These are phyloP conservation scores for Vaccinium myrtillus DNA, from an alignment of 148 eudicot species.

Conservation along the genomic window DNA sequence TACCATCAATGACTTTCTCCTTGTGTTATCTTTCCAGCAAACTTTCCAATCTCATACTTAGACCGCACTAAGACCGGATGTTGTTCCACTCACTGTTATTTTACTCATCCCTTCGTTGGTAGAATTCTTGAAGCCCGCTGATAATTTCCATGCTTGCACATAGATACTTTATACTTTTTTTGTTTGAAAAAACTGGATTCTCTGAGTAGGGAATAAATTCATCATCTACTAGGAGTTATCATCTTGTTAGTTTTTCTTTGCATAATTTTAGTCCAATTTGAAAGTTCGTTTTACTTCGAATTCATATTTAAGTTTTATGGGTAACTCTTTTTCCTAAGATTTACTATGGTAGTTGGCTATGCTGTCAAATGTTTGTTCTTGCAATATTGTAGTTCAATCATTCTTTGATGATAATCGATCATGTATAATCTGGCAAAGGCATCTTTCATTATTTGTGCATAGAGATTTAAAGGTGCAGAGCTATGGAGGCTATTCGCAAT, in stretches of 20 bases:
- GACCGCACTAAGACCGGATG: background rate
- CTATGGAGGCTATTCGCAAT: background rate
- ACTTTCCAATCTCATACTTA: background rate
- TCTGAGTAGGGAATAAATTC: background rate
- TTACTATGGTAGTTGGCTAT: background rate
- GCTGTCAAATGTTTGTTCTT: background rate
- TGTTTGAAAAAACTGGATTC: background rate
- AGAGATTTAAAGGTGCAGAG: background rate
- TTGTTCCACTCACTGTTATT: background rate
- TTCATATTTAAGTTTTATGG: background rate
- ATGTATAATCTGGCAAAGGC: background rate
- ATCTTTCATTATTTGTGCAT: background rate
- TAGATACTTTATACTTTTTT: background rate
- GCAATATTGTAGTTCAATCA: background rate
- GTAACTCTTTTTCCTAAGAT: background rate
- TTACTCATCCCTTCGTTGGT: background rate
- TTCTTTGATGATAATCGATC: background rate
- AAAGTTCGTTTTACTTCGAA: background rate
- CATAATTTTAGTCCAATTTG: background rate
- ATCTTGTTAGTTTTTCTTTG: background rate
- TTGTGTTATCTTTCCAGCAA: background rate
- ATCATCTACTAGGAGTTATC: background rate
- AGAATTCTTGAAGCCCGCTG: background rate
- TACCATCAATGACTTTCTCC: background rate
- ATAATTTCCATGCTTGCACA: background rate